phyloP scores from a whole-genome alignment of 1,284 basidiomycete genomes.

The Ceratobasidium sp. region DNA sequence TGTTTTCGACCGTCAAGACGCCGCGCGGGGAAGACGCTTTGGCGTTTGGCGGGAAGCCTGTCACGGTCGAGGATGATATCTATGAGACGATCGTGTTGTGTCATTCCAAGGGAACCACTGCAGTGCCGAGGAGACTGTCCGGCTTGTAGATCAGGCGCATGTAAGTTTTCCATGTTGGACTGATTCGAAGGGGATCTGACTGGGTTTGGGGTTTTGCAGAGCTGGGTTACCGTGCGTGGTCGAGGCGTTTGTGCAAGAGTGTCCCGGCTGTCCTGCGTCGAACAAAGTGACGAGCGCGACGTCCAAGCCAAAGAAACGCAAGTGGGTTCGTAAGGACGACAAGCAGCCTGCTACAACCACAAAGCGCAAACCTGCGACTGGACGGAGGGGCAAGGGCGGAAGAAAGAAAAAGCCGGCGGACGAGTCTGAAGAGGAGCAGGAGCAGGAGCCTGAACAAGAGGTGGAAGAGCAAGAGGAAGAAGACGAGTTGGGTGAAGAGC shows the following conservation, averaged over 20 bases:
- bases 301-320: slow-evolving; percentile 32
- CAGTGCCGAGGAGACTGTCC: slow-evolving; percentile 20
- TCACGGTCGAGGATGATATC: slow-evolving; percentile 35
- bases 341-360: not conserved
- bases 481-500: slow-evolving; percentile 19
- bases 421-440: slow-evolving; percentile 19
- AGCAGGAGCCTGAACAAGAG: slow-evolving; percentile 1
- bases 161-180: slow-evolving; percentile 3
- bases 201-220: not conserved
- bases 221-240: slow-evolving; percentile 29
- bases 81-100: slow-evolving; percentile 38
- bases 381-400: slow-evolving; percentile 1
- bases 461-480: slow-evolving; percentile 19
- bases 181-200: not conserved
- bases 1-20: slow-evolving; percentile 37
- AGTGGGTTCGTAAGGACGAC: slow-evolving; percentile 15
- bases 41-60: slow-evolving; percentile 33
- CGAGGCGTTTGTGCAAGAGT: slow-evolving; percentile 32
- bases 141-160: slow-evolving; percentile 27
- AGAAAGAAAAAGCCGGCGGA: slow-evolving; percentile 13
- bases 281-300: slow-evolving; percentile 9
- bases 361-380: slow-evolving; percentile 20
- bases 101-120: slow-evolving; percentile 38
- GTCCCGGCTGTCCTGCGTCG: slow-evolving; percentile 32
- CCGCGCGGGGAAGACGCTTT: slow-evolving; percentile 26